These are phyloP conservation scores for Globisporangium nagaii DNA, from an alignment of 352 stramenopile genomes.

Conservation along the genomic window DNA sequence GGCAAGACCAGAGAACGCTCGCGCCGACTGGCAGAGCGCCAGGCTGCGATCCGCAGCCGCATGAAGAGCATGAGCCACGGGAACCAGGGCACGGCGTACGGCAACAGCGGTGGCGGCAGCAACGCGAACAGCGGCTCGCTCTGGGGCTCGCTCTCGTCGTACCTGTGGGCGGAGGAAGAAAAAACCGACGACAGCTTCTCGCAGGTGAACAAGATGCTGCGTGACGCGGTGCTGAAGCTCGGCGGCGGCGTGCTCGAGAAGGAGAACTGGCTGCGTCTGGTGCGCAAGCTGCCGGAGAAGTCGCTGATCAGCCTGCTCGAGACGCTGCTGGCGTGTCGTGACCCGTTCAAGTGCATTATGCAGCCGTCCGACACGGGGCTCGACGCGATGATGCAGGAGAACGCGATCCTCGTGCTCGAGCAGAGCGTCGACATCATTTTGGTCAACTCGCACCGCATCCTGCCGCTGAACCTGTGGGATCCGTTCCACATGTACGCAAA, in stretches of 20 bases:
- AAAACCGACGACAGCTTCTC: constrained; percentile 77
- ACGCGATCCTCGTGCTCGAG: constrained; percentile 84
- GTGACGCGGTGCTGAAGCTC: constrained; percentile 65
- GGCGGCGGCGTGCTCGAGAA: constrained; percentile 77
- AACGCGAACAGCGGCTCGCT: constrained; percentile 43
- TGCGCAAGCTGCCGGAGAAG: constrained; percentile 63
- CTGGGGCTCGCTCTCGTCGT: constrained; percentile 81
- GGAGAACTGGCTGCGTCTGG: constrained; percentile 83
- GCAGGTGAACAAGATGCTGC: constrained; percentile 71
- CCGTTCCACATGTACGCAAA: constrained; percentile 79
- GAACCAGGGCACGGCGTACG: constrained; percentile 38
- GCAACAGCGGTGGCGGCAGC: constrained; percentile 22
- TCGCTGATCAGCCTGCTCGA: constrained; percentile 63
- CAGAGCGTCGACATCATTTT: constrained; percentile 81
- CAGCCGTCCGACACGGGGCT: constrained; percentile 36
- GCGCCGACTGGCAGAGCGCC: constrained; percentile 69
- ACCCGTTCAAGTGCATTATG: constrained; percentile 77
- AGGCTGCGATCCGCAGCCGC: constrained; percentile 73
- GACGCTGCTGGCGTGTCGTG: constrained; percentile 65
- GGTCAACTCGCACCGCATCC: constrained; percentile 77
- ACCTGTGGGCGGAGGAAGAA: constrained; percentile 80
- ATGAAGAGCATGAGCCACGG: constrained; percentile 77
- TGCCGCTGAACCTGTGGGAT: constrained; percentile 68
- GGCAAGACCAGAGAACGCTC: constrained; percentile 77
- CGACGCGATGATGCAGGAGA: constrained; percentile 86